Conservation (phyloP, 129 eudicot genomes). For the Apium graveolens region DNA sequence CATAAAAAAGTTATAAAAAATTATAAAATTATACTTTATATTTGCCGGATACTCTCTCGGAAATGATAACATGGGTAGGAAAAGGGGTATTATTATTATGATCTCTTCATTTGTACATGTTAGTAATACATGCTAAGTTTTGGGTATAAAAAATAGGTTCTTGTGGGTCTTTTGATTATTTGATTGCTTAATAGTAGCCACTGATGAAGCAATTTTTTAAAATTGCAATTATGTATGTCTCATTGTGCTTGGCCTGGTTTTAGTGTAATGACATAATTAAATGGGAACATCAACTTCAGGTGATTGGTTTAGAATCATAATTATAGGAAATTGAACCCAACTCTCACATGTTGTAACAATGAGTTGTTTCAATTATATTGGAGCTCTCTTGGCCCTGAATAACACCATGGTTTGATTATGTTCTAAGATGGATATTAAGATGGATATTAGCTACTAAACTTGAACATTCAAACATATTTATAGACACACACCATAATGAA, state of each 20-base stretch:
- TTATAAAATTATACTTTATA: too few species aligned
- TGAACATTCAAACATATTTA: too few species aligned
- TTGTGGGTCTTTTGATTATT: constrained; percentile 13
- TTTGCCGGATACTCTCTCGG: too few species aligned
- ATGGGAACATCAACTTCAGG: constrained; percentile 32
- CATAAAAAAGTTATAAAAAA: too few species aligned
- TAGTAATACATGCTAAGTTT: constrained; percentile 18
- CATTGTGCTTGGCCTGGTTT: background rate
- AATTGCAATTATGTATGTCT: constrained; percentile 12
- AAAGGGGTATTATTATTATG: too few species aligned
- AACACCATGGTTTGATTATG: background rate
- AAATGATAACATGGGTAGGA: too few species aligned
- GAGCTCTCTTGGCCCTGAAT: background rate
- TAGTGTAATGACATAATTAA: background rate
- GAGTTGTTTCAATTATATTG: background rate
- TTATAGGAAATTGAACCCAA: background rate
- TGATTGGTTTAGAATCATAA: constrained; percentile 34
- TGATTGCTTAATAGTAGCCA: constrained; percentile 44
- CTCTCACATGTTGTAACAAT: background rate
- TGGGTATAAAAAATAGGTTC: constrained; percentile 3
- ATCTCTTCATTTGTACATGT: constrained; percentile 79
- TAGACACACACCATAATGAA: too few species aligned
- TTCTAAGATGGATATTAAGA: too few species aligned
- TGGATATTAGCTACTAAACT: too few species aligned
- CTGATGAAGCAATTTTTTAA: constrained; percentile 27